These are phyloP conservation scores for Kwoniella heveanensis DNA, from an alignment of 768 basidiomycete genomes.

Conservation along the genomic window DNA sequence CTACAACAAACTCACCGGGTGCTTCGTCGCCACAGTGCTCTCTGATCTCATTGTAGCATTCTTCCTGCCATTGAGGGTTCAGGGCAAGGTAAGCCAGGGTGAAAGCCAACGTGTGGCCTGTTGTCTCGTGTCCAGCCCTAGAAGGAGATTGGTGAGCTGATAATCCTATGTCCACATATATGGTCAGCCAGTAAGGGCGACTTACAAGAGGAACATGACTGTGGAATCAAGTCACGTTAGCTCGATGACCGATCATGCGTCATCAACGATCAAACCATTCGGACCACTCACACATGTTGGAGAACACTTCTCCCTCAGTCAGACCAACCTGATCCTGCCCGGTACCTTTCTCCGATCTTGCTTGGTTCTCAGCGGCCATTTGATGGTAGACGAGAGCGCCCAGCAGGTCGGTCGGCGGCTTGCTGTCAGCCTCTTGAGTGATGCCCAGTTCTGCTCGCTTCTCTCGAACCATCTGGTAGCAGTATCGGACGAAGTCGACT, in stretches of 20 bases:
- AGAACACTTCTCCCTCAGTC: slow-evolving; percentile 40
- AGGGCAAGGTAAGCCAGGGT: slow-evolving; percentile 46
- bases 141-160: too few species aligned
- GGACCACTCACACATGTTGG: slow-evolving; percentile 32
- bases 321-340: slow-evolving; percentile 28
- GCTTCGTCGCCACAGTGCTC: slow-evolving; percentile 31
- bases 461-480: slow-evolving; percentile 21
- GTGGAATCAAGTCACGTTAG: neutral
- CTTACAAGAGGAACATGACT: slow-evolving; percentile 18
- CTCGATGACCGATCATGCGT: too few species aligned
- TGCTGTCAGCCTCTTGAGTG: slow-evolving; percentile 12
- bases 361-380: slow-evolving; percentile 32
- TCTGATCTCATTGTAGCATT: slow-evolving; percentile 39
- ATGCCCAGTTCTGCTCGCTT: slow-evolving; percentile 11
- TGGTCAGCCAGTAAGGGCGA: neutral
- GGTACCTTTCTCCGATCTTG: slow-evolving; percentile 11
- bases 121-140: slow-evolving; percentile 52
- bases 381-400: slow-evolving; percentile 36
- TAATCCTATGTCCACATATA: neutral
- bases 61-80: slow-evolving; percentile 49
- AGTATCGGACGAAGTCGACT: slow-evolving; percentile 24
- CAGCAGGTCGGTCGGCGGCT: slow-evolving; percentile 31
- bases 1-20: slow-evolving; percentile 25
- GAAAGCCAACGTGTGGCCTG: slow-evolving; percentile 47
- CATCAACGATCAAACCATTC: neutral